Evolutionary conservation across 805 yeast genomes (phyloP).

Genomic region (Candida incommunis): DNA sequence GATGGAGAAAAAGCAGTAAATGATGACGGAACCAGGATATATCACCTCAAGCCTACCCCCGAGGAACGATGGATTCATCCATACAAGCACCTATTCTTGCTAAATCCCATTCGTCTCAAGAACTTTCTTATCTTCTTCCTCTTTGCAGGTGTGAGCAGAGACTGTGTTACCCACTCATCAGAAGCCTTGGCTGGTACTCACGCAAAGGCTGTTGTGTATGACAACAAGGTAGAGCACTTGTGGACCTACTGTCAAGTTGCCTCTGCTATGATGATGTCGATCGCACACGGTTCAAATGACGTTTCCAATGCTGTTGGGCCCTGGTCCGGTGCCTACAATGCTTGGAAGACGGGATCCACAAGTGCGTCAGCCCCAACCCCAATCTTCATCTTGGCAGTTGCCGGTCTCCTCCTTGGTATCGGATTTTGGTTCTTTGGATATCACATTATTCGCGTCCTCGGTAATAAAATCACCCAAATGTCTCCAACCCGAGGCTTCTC

Average conservation of each 20-base stretch:
- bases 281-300: constrained; percentile 75
- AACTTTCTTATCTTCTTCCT: constrained; percentile 32
- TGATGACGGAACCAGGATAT: neutral
- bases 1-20: neutral
- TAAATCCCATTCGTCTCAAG: constrained; percentile 42
- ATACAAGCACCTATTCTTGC: neutral
- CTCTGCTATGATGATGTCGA: constrained; percentile 68
- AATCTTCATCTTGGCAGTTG: constrained; percentile 53
- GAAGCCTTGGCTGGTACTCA: constrained; percentile 39
- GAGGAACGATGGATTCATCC: neutral
- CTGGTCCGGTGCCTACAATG: constrained; percentile 44
- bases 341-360: constrained; percentile 41
- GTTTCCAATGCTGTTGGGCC: constrained; percentile 72
- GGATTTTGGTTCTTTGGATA: constrained; percentile 66
- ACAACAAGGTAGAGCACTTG: constrained; percentile 53
- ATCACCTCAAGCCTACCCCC: neutral
- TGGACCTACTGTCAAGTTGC: constrained; percentile 55
- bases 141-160: constrained; percentile 50
- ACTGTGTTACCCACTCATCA: constrained; percentile 28
- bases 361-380: constrained; percentile 38
- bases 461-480: constrained; percentile 60
- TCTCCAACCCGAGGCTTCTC: constrained; percentile 70
- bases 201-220: constrained; percentile 46
- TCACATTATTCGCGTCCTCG: constrained; percentile 53
- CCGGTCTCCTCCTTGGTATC: constrained; percentile 51